These are phyloP conservation scores for Primulina tabacum DNA, from an alignment of 257 asterid species.

Conservation along the genomic window DNA sequence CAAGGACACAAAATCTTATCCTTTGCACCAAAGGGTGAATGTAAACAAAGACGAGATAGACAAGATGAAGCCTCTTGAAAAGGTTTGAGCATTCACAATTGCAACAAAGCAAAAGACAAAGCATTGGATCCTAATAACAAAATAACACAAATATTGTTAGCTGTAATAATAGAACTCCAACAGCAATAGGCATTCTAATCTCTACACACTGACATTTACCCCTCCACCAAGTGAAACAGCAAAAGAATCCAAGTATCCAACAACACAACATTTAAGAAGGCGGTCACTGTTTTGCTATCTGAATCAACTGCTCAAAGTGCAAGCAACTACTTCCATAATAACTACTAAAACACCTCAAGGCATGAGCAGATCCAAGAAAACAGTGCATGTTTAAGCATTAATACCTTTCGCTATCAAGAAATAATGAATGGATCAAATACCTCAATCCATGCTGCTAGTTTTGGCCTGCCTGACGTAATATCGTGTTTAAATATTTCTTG, in stretches of 20 bases:
- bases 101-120: neutral
- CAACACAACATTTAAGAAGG: neutral
- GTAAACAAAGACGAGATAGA: neutral
- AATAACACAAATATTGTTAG: neutral
- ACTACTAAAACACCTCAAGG: neutral
- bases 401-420: neutral
- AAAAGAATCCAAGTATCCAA: neutral
- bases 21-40: too few species aligned
- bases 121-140: neutral
- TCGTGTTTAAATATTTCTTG: slow-evolving; percentile 35
- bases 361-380: neutral
- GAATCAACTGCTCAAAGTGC: neutral
- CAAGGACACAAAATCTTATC: too few species aligned
- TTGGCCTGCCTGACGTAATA: slow-evolving; percentile 48
- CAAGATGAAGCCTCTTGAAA: neutral
- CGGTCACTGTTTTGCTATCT: neutral
- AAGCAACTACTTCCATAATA: neutral
- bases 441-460: slow-evolving; percentile 49
- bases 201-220: neutral
- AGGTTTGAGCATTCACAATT: neutral
- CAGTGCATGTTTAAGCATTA: neutral
- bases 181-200: neutral
- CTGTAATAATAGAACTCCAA: neutral
- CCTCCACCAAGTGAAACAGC: neutral
- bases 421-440: slow-evolving; percentile 26